Evolutionary conservation across 2,329 filamentous ascomycete genomes (phyloP).

Genomic region (Ploettnerulaceae sp.): DNA sequence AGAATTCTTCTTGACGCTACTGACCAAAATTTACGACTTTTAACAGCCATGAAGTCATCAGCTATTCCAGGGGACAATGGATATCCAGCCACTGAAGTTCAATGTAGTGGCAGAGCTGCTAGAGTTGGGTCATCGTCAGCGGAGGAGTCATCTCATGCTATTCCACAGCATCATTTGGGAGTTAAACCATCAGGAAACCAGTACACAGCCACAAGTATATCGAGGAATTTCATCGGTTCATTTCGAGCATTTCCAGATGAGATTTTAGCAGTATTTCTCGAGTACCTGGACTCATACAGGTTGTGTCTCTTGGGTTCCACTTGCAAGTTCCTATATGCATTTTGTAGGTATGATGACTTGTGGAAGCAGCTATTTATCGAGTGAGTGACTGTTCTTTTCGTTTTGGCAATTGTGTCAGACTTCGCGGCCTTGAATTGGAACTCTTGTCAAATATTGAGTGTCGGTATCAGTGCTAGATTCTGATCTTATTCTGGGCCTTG

Average conservation of each 20-base stretch:
- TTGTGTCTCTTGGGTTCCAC: conserved; percentile 67
- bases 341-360: conserved; percentile 76
- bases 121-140: conserved; percentile 28
- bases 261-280: conserved; percentile 68
- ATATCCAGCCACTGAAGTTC: conserved; percentile 11
- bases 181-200: conserved; percentile 86
- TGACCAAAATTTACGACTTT: background rate
- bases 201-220: conserved; percentile 59
- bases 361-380: conserved; percentile 82
- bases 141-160: conserved; percentile 46
- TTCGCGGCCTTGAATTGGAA: background rate
- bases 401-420: background rate
- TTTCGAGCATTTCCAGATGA: conserved; percentile 76
- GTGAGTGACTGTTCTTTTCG: conserved; percentile 54
- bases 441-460: too few relatives aligned
- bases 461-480: too few relatives aligned
- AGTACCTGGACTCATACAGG: conserved; percentile 61
- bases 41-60: conserved; percentile 19
- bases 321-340: conserved; percentile 83
- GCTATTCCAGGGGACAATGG: conserved; percentile 18
- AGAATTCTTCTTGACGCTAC: background rate
- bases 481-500: too few relatives aligned
- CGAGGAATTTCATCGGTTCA: conserved; percentile 59
- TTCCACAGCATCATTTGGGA: conserved; percentile 75
- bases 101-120: conserved; percentile 22